A percentile compares a stretch with the other conserved stretches of the same genome.
These are phyloP conservation scores for Staphylotrichum tortipilum DNA, from an alignment of 495 filamentous ascomycete species.

Conservation along the genomic window DNA sequence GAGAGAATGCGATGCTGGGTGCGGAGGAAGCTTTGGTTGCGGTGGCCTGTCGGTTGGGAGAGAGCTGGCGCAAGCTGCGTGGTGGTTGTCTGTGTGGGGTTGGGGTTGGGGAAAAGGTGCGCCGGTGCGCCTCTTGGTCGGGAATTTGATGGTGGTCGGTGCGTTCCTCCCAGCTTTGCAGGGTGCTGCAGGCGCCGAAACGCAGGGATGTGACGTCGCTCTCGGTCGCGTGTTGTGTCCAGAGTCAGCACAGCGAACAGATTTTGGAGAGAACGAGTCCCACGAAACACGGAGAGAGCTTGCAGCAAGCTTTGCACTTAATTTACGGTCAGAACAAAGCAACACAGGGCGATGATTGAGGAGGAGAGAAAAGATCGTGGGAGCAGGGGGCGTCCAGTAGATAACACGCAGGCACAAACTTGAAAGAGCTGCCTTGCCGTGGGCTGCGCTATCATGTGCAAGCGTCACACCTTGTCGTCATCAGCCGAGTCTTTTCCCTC, in stretches of 20 bases:
- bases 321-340: too few species aligned
- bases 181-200: too few species aligned
- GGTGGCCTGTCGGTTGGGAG: slow-evolving; percentile 6
- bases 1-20: background rate
- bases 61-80: slow-evolving; percentile 15
- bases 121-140: slow-evolving; percentile 4
- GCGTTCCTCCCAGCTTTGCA: slow-evolving; percentile 16
- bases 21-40: slow-evolving; percentile 1
- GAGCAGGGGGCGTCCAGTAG: background rate
- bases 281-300: too few species aligned
- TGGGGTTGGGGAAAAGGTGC: slow-evolving; percentile 13
- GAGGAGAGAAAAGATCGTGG: background rate
- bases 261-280: too few species aligned
- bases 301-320: background rate
- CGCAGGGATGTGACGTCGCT: slow-evolving; percentile 9
- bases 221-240: too few species aligned
- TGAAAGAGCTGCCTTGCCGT: background rate
- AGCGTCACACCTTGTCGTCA: slow-evolving; percentile 3
- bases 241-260: too few species aligned
- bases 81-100: slow-evolving; percentile 14
- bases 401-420: slow-evolving; percentile 1
- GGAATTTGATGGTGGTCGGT: slow-evolving; percentile 24
- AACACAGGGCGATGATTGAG: background rate
- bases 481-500: background rate
- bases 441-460: slow-evolving; percentile 2